phyloP scores from a whole-genome alignment of 805 yeast species.

The Metschnikowia colocasiae region DNA sequence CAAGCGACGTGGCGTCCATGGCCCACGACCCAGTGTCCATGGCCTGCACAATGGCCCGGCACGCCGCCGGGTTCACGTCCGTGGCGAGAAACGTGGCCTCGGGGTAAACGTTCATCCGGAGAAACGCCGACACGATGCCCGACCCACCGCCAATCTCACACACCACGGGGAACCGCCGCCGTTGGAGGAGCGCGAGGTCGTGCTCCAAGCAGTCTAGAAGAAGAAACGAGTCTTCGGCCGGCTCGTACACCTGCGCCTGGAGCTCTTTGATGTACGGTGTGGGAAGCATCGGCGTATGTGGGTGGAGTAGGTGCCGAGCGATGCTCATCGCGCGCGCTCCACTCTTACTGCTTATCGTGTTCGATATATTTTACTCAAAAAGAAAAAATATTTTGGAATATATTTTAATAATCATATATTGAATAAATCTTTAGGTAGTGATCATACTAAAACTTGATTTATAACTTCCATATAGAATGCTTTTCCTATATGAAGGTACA shows the following conservation, averaged over 20 bases:
- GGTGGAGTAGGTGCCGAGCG: too few relatives aligned
- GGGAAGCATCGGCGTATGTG: too few relatives aligned
- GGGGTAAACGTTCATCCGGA: constrained; percentile 55
- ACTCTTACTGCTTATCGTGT: too few relatives aligned
- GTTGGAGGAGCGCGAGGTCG: constrained; percentile 34
- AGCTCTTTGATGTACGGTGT: constrained; percentile 63
- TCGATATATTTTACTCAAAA: too few relatives aligned
- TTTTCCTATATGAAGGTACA: too few relatives aligned
- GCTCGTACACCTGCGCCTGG: constrained; percentile 84
- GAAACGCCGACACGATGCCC: constrained; percentile 80
- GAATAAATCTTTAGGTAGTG: too few relatives aligned
- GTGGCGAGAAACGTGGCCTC: constrained; percentile 58
- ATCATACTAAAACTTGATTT: too few relatives aligned
- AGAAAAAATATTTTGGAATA: too few relatives aligned
- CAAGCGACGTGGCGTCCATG: constrained; percentile 17
- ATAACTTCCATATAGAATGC: too few relatives aligned
- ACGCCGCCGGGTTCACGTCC: constrained; percentile 79
- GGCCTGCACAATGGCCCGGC: constrained; percentile 35
- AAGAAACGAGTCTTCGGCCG: constrained; percentile 88
- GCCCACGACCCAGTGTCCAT: too few relatives aligned
- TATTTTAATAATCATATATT: too few relatives aligned
- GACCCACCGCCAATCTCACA: constrained; percentile 91
- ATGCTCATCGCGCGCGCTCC: too few relatives aligned
- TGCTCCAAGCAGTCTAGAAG: constrained; percentile 74
- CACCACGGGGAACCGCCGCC: constrained; percentile 47